These are phyloP conservation scores for Citrus reticulata DNA, from an alignment of 345 rosid genomes.

Conservation along the genomic window DNA sequence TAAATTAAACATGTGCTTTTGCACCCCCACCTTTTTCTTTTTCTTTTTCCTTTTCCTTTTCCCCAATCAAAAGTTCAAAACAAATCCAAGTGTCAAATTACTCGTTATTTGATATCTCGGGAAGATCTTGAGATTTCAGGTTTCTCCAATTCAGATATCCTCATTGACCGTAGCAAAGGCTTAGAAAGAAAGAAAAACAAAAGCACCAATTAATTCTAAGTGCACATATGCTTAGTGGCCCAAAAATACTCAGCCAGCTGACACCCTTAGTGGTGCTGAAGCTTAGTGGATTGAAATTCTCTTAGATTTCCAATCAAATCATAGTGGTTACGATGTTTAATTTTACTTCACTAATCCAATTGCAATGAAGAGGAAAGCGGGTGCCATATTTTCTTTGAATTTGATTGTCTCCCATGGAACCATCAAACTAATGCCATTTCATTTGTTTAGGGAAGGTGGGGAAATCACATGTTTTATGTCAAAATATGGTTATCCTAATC, in stretches of 20 bases:
- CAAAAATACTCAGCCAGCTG: not conserved
- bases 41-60: too few relatives aligned
- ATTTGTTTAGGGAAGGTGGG: not conserved
- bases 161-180: not conserved
- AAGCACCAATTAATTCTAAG: not conserved
- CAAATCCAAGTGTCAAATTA: conserved; percentile 10
- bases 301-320: not conserved
- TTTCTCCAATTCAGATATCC: conserved; percentile 1
- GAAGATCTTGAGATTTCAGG: conserved; percentile 3
- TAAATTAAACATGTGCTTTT: conserved; percentile 1
- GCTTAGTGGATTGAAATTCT: conserved; percentile 15
- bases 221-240: conserved; percentile 5
- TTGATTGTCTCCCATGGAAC: conserved; percentile 9
- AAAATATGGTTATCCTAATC: not conserved
- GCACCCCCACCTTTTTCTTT: not conserved
- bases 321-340: not conserved
- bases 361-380: too few relatives aligned
- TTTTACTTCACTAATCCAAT: too few relatives aligned
- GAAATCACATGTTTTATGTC: not conserved
- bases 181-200: not conserved
- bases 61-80: not conserved
- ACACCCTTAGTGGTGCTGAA: not conserved
- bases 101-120: conserved; percentile 1
- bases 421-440: not conserved
- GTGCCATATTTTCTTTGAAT: not conserved